phyloP scores from a whole-genome alignment of 768 basidiomycete species.

The Tulasnella sp. region DNA sequence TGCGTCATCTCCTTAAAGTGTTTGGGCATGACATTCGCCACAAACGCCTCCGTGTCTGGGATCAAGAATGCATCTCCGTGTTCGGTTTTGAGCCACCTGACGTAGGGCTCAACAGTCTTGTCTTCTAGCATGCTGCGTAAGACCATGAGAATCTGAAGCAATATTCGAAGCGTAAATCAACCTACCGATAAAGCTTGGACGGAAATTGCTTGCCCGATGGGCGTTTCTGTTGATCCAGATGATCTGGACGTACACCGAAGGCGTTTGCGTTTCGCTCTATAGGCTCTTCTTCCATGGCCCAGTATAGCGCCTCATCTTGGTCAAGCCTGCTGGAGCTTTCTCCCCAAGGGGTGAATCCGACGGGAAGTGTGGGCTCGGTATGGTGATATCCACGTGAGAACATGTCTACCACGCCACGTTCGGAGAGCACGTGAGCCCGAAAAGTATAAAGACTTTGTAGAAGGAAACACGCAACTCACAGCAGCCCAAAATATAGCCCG shows the following conservation, averaged over 20 bases:
- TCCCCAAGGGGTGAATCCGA: no score
- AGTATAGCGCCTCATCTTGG: background rate
- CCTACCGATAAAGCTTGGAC: background rate
- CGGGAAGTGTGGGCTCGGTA: no score
- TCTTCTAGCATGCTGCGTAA: background rate
- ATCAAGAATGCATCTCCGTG: background rate
- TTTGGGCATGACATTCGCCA: background rate
- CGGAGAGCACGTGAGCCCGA: no score
- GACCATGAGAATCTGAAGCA: background rate
- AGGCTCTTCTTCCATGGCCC: background rate
- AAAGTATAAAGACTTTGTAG: no score
- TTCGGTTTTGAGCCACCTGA: background rate
- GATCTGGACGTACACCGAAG: background rate
- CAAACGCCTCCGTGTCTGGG: background rate
- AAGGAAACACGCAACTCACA: no score
- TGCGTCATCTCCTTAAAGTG: background rate
- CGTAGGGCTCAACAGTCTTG: background rate
- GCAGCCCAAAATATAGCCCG: no score
- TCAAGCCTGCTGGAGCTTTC: background rate
- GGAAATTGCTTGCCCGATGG: background rate
- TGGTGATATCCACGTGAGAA: no score
- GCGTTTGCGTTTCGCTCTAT: no score
- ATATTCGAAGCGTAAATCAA: background rate
- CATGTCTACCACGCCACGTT: no score
- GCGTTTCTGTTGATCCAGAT: background rate